Evolutionary conservation across 2,329 filamentous ascomycete genomes (phyloP).

Genomic region (Apiospora malaysiana): DNA sequence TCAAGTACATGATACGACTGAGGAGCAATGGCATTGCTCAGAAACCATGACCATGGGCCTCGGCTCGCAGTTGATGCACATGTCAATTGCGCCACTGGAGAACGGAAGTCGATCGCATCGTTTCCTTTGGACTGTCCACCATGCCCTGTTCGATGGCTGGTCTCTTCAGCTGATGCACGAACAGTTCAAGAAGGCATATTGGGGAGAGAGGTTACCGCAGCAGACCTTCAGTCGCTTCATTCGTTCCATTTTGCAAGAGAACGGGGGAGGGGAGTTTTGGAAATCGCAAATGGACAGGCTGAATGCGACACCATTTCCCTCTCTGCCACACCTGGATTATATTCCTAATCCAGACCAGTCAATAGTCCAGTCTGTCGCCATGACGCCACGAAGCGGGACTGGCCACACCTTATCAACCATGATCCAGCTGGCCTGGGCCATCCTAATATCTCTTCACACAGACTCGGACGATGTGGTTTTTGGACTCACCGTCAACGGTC

Average conservation of each 20-base stretch:
- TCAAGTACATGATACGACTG: too few species aligned
- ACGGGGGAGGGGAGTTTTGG: too few species aligned
- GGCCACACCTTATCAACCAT: constrained; percentile 25
- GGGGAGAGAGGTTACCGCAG: background rate
- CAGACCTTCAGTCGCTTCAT: background rate
- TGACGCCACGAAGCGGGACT: constrained; percentile 35
- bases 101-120: too few species aligned
- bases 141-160: constrained; percentile 23
- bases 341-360: too few species aligned
- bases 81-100: background rate
- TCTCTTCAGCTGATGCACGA: constrained; percentile 3
- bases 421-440: constrained; percentile 47
- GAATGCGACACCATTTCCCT: too few species aligned
- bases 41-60: background rate
- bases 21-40: background rate
- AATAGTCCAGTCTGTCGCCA: background rate
- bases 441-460: constrained; percentile 43
- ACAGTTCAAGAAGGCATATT: background rate
- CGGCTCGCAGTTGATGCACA: too few species aligned
- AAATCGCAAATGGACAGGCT: too few species aligned
- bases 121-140: constrained; percentile 25
- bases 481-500: constrained; percentile 48
- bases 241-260: too few species aligned
- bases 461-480: constrained; percentile 47
- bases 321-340: too few species aligned